Evolutionary conservation across 192 early-diverging fungal species (phyloP), one percentile per base, ranked within the genome.

Genomic region (Coemansia sp.): DNA sequence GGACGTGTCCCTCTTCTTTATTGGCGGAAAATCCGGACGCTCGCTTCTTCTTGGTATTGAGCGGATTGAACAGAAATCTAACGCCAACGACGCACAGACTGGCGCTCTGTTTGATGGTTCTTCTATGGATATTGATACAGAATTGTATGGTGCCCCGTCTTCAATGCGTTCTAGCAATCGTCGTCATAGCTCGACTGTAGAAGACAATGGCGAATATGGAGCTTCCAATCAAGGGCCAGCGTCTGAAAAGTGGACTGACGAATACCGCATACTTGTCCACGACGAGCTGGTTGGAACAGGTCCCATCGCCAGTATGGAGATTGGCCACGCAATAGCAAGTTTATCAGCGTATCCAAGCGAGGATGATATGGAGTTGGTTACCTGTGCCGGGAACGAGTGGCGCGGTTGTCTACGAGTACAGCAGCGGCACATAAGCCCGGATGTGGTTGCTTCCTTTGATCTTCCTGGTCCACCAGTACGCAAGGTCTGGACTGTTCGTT

Each of bases 231-330:
- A 69, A 67, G 46, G 42, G 12, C n/a, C 25, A 51, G 66, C 25
- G 40, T 8, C 68, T 61, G 72, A 53, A 55, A 44, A 51, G 65
- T 64, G 79, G 72, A 43, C 72, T 2, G 68, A 66, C 56, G 73
- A 79, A 7, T 88, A 89, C 71, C 76, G 70, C 7, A 88, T 92
- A 64, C 77, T 83, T n/a, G 86, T 96, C 0, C 87, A 87, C 61
- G 95, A 97, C 74, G 86, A 87, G 10, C 71, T 98, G 1, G 65
- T 90, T 14, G 90, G 90, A 64, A 90, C 89, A 0, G 94, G 94
- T 4, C 89, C 94, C 7, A 88, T 95, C 48, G 77, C 86, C 2
- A 90, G 87, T 64, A 86, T 93, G 76, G 89, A 87, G 9, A 80
- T 93, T 32, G 94, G 94, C 16, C 85, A 85, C 56, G 81, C 83